Percentiles rank a stretch among this genome's conserved stretches.
phyloP scores from a whole-genome alignment of 202 grass and related monocot genomes.

The Brachypodium distachyon region DNA sequence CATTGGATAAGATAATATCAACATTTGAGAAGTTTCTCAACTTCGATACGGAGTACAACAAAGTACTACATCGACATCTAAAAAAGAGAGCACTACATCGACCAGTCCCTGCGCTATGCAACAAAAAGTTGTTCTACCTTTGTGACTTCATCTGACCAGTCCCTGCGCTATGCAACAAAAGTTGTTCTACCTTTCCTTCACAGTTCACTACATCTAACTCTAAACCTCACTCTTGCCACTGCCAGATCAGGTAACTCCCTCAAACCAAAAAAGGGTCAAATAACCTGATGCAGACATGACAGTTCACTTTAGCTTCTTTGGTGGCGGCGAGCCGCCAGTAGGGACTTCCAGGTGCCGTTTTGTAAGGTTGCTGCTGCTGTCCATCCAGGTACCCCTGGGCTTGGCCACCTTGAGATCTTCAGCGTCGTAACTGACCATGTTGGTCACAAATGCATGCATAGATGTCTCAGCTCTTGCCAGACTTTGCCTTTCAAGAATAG shows the following conservation, averaged over 20 bases:
- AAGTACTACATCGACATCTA: too few relatives aligned
- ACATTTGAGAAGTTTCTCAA: background rate
- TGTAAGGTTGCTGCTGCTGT: background rate
- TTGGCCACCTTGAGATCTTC: slow-evolving; percentile 19
- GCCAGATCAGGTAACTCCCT: background rate
- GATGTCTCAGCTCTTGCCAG: slow-evolving; percentile 44
- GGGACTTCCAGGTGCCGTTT: slow-evolving; percentile 26
- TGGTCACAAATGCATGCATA: slow-evolving; percentile 66
- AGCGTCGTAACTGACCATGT: slow-evolving; percentile 38
- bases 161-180: background rate
- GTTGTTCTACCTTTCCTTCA: background rate
- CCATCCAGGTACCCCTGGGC: background rate
- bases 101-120: background rate
- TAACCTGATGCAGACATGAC: background rate
- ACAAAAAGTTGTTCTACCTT: background rate
- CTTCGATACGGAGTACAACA: too few relatives aligned
- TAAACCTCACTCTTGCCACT: background rate
- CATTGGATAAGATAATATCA: background rate
- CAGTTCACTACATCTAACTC: background rate
- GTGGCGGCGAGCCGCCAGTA: background rate
- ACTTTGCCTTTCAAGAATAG: slow-evolving; percentile 50
- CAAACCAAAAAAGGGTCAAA: background rate
- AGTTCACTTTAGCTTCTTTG: slow-evolving; percentile 35
- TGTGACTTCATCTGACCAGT: background rate
- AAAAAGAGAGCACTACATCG: background rate